Evolutionary conservation across 208 protist genomes (phyloP), one percentile per base, ranked within the genome.

Genomic region (Balamuthia mandrillaris): DNA sequence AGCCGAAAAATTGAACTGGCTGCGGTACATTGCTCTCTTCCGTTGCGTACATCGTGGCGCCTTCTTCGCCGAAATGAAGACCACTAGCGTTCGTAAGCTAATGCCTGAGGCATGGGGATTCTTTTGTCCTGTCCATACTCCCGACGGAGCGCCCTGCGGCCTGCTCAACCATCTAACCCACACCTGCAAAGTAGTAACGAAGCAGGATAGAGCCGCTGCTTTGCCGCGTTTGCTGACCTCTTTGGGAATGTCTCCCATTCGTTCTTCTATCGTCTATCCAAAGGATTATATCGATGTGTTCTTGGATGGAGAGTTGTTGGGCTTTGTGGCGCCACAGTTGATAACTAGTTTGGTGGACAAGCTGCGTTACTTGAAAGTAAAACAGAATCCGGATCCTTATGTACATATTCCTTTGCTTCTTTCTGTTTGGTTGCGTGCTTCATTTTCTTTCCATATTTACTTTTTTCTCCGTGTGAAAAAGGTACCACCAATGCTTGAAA

Each of bases 91-190:
- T 75, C 95, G 99, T 81, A 98, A 98, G 90, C 97, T 99, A 84
- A 95, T 97, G 41, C 98, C 98, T 44, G 98, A 99, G 91, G 93
- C 95, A 3, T 99, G 97, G 94, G 99, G 96, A 16, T 99, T 99
- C 92, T 90, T 99, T 44, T 99, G 99, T 93, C 98, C 99, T 89
- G 98, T 99, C 42, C 98, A 99, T 94, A 99, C 98, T 39, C 99
- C 99, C 56, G 99, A 99, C 94, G 99, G 99, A 82, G 95, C 95
- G 51, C 98, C 98, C 86, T 99, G 99, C 91, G 99, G 99, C 88
- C 95, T 99, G 33, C 89, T 99, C 35, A 99, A 99, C 88, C 98
- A 99, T 90, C 90, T 99, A 10, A 95, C 81, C 1, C 31, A 31
- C 37, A 39, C 44, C 45, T 86, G 81, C 51, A 39, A 45, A 33